phyloP scores from a whole-genome alignment of 202 grass and related monocot genomes.

The Carex arenaria region DNA sequence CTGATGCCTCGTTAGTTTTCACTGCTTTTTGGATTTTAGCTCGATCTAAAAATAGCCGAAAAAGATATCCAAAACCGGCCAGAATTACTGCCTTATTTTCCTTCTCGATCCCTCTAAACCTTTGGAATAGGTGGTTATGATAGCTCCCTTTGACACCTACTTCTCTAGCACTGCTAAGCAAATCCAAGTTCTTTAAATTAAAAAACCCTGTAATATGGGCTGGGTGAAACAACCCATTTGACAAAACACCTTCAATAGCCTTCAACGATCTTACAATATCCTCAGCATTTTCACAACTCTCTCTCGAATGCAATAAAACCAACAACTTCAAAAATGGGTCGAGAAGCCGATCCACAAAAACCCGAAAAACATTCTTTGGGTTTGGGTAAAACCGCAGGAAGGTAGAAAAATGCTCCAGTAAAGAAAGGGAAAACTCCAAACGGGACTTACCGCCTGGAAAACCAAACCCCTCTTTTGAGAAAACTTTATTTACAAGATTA shows the following conservation, averaged over 20 bases:
- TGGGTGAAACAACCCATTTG: conserved; percentile 77
- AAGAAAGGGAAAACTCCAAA: conserved; percentile 44
- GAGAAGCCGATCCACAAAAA: conserved; percentile 74
- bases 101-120: conserved; percentile 60
- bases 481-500: conserved; percentile 61
- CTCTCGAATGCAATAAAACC: conserved; percentile 73
- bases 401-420: conserved; percentile 68
- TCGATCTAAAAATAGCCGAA: conserved; percentile 64
- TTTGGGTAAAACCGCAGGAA: conserved; percentile 82
- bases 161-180: conserved; percentile 34
- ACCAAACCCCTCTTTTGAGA: conserved; percentile 31
- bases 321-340: conserved; percentile 68
- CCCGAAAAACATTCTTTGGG: conserved; percentile 82
- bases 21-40: conserved; percentile 44
- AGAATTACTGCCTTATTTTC: conserved; percentile 86
- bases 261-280: conserved; percentile 37
- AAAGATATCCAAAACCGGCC: conserved; percentile 74
- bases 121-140: conserved; percentile 79
- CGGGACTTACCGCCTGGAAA: conserved; percentile 29
- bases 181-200: conserved; percentile 50
- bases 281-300: conserved; percentile 32
- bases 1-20: conserved; percentile 40
- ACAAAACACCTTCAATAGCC: conserved; percentile 76
- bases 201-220: conserved; percentile 86
- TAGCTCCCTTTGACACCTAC: conserved; percentile 73